Evolutionary conservation across 306 rosid species (phyloP), one percentile per base, ranked within the genome.

Genomic region (Trifolium pratense): DNA sequence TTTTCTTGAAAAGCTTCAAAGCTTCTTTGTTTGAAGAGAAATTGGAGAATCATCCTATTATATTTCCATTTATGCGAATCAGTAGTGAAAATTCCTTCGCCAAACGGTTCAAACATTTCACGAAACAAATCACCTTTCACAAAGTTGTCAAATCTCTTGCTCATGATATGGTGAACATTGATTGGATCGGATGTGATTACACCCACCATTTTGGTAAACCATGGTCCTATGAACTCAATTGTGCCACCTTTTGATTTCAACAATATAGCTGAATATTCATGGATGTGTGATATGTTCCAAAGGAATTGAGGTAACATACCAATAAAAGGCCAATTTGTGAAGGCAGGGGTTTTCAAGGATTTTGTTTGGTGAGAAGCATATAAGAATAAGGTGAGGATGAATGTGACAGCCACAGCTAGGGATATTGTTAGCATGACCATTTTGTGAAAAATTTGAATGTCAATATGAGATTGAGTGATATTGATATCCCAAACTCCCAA

Each of bases 231-330:
- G 78, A 81, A 72, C 8, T 60, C 55, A 0, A 37, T 64, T 0
- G 81, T 87, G 32, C 81, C 71, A 0, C 86, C 81, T 9, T 62
- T 3, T 69, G 3, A 37, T 7, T 57, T 59, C 21, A 87, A 2
- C 1, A n/a, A 0, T 0, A 66, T 17, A 1, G 76, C 56, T 1
- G 13, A 0, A 15, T 13, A 75, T 16, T 84, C 85, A 6, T 84
- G 85, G 15, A 12, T 5, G 0, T 57, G 31, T 14, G 15, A 16
- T 36, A 73, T 0, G 10, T 84, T 78, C 11, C 0, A 6, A 9
- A 79, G 17, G 0, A 74, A 0, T 4, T 20, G 29, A 1, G 86
- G 86, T 3, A 77, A 25, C 88, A 84, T 84, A 7, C 90, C 90
- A 18, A 84, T 6, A 8, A 84, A 2, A 0, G 85, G 86, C 66